Evolutionary conservation across 805 yeast species (phyloP).

Genomic region (Hanseniaspora jakobsenii): DNA sequence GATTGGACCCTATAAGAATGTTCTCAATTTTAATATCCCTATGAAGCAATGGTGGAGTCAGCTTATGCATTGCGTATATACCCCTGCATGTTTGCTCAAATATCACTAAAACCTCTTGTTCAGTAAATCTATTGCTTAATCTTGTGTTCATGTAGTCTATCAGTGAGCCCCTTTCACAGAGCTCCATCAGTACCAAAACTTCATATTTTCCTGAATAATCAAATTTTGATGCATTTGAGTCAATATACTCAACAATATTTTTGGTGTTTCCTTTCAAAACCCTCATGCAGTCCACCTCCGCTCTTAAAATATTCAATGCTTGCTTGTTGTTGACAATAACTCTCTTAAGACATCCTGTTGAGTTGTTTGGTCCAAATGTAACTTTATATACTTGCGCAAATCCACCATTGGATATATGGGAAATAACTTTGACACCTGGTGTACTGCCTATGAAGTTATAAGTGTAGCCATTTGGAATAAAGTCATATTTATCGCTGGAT

Average conservation of each 20-base stretch:
- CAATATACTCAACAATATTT: constrained; percentile 80
- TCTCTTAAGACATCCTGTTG: constrained; percentile 77
- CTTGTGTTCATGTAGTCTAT: constrained; percentile 72
- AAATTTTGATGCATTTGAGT: constrained; percentile 83
- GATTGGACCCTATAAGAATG: constrained; percentile 48
- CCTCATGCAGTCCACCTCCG: constrained; percentile 97
- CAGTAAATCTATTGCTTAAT: constrained; percentile 52
- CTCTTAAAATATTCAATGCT: constrained; percentile 67
- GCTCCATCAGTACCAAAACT: constrained; percentile 70
- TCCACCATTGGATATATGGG: constrained; percentile 81
- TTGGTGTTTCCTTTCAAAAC: constrained; percentile 57
- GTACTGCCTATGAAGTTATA: constrained; percentile 14
- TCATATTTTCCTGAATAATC: constrained; percentile 48
- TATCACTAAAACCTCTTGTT: constrained; percentile 53
- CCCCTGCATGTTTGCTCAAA: constrained; percentile 62
- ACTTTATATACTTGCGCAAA: constrained; percentile 86
- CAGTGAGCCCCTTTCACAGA: constrained; percentile 60
- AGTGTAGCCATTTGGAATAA: constrained; percentile 10
- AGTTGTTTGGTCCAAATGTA: constrained; percentile 42
- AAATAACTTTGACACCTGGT: constrained; percentile 31
- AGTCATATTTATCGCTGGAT: constrained; percentile 10
- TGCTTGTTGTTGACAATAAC: constrained; percentile 91
- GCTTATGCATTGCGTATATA: constrained; percentile 64
- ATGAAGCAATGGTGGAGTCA: constrained; percentile 60
- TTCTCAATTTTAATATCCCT: constrained; percentile 77